phyloP scores from a whole-genome alignment of 2,329 filamentous ascomycete genomes.

The Beauveria sp. region DNA sequence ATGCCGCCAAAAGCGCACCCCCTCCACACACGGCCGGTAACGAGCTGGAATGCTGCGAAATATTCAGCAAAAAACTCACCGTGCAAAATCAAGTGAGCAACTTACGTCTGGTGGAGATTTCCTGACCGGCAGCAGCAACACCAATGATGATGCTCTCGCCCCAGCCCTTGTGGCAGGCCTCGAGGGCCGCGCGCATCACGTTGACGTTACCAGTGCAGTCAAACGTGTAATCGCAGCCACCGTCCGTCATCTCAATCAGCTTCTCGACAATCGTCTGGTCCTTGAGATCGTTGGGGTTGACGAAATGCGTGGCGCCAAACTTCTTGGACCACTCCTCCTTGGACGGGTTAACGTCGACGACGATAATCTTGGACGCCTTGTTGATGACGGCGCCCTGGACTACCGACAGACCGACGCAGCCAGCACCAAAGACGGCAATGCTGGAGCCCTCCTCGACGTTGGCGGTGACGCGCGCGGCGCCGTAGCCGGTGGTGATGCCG shows the following conservation, averaged over 20 bases:
- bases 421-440: constrained; percentile 88
- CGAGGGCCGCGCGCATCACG: constrained; percentile 91
- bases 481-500: constrained; percentile 97
- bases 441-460: constrained; percentile 85
- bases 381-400: constrained; percentile 89
- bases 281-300: constrained; percentile 78
- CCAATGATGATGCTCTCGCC: constrained; percentile 97
- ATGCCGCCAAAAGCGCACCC: constrained; percentile 97
- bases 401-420: constrained; percentile 90
- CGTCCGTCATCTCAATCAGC: constrained; percentile 95
- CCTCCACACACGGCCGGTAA: constrained; percentile 96
- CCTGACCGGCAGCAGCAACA: constrained; percentile 91
- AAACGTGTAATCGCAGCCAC: constrained; percentile 97
- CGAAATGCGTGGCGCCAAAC: constrained; percentile 94
- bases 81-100: constrained; percentile 19
- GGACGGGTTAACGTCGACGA: constrained; percentile 68
- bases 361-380: constrained; percentile 70
- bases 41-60: constrained; percentile 82
- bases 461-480: constrained; percentile 88
- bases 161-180: constrained; percentile 99
- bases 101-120: constrained; percentile 89
- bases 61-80: constrained; percentile 14
- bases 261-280: constrained; percentile 82
- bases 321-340: constrained; percentile 92
- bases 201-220: constrained; percentile 97